A percentile compares a stretch with the other conserved stretches of the same genome.
Conservation (phyloP, 768 basidiomycete species). For the Royoungia palumana region DNA sequence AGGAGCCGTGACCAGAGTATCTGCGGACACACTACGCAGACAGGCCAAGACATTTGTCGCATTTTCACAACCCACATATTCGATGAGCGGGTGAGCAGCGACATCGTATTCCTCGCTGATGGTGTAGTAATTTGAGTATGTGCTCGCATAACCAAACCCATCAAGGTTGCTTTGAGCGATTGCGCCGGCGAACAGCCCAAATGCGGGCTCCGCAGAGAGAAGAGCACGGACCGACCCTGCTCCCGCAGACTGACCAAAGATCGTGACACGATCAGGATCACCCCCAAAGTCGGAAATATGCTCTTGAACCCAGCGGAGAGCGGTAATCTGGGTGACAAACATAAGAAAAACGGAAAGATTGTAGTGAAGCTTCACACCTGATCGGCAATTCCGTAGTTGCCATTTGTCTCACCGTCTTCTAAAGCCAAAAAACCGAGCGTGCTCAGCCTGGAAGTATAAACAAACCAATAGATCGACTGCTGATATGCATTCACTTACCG, state of each 20-base stretch:
- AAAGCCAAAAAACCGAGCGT: slow-evolving; percentile 11
- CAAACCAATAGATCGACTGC: not conserved
- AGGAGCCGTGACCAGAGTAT: slow-evolving; percentile 6
- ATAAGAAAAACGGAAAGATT: not conserved
- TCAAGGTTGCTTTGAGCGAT: slow-evolving; percentile 47
- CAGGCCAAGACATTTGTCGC: slow-evolving; percentile 4
- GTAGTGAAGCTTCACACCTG: not conserved
- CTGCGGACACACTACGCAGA: slow-evolving; percentile 4
- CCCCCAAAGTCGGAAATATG: slow-evolving; percentile 59
- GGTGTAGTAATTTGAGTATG: slow-evolving; percentile 49
- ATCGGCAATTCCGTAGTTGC: slow-evolving; percentile 14
- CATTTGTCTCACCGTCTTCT: slow-evolving; percentile 6
- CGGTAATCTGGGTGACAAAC: slow-evolving; percentile 11
- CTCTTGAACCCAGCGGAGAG: slow-evolving; percentile 45
- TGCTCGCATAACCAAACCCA: slow-evolving; percentile 45
- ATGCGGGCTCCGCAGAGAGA: slow-evolving; percentile 34
- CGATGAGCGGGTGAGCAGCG: slow-evolving; percentile 34
- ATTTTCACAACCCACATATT: slow-evolving; percentile 38
- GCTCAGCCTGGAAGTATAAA: slow-evolving; percentile 3
- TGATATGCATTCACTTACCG: slow-evolving; percentile 10
- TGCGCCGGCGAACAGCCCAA: slow-evolving; percentile 39
- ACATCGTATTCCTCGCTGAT: slow-evolving; percentile 38
- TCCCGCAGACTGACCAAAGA: slow-evolving; percentile 55
- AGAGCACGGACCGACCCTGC: slow-evolving; percentile 42
- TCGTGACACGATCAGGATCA: slow-evolving; percentile 49